Conservation (phyloP, 2,329 filamentous ascomycete species). For the Corinectria fuckeliana region DNA sequence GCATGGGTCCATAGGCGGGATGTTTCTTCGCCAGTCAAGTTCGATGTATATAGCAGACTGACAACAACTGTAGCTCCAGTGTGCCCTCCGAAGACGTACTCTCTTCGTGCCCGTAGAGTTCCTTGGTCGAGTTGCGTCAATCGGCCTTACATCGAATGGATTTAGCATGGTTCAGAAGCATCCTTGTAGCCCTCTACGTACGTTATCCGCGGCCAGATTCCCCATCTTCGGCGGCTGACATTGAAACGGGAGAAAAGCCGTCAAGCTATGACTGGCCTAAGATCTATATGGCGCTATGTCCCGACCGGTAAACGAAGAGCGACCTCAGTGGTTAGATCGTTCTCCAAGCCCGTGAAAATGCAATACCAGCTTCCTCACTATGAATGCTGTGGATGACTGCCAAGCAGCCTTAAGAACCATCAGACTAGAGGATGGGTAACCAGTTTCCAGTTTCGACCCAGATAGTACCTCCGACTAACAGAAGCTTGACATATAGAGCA, state of each 20-base stretch:
- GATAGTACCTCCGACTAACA: no score
- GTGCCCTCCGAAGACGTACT: neutral
- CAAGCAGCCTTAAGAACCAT: neutral
- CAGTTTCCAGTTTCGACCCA: no score
- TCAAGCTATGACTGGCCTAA: neutral
- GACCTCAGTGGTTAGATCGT: neutral
- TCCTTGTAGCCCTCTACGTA: conserved; percentile 14
- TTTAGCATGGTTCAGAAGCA: neutral
- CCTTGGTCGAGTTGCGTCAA: neutral
- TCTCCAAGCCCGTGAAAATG: neutral
- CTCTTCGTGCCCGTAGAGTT: neutral
- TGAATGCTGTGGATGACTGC: neutral
- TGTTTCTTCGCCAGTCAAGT: neutral
- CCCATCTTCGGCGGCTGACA: neutral
- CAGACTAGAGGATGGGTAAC: neutral
- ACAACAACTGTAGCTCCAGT: neutral
- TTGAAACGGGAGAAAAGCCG: neutral
- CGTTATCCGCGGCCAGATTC: neutral
- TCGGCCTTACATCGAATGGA: neutral
- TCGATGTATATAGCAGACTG: neutral
- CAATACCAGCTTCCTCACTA: neutral
- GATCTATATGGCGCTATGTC: conserved; percentile 1
- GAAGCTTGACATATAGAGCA: no score
- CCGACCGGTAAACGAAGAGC: neutral
- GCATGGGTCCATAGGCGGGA: conserved; percentile 8